Base-by-base conservation (phyloP, 1,284 basidiomycete genomes). In the Malassezia obtusa region DNA sequence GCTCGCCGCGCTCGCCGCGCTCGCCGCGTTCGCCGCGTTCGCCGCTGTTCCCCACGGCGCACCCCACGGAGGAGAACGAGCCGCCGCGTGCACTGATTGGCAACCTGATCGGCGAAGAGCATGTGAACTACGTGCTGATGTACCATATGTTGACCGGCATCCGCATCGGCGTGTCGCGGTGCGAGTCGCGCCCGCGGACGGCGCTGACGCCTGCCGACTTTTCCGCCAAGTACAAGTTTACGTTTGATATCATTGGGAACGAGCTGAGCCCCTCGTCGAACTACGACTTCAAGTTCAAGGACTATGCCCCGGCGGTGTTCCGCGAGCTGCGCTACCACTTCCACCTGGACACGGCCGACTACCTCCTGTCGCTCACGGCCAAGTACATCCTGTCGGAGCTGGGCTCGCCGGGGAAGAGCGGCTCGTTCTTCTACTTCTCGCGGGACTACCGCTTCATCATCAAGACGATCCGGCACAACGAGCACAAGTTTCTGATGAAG, bases 61-160 rank as follows among this genome's bases (percentile, higher is more conserved):
- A 51, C 8, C 59, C 62, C 7, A 59, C 62, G 6, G 33, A 48
- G 9, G 19, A 5, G 30, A 11, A 39, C 12, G 64, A 64, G 11
- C 63, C 61, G 45, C 63, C 65, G 30, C 59, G 59, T 25, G 85
- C 86, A 11, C 77, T 94, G 11, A 87, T 96, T 0, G 92, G 92
- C 9, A 96, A 96, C 74, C 76, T 96, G 63, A 95, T 98, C 60
- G 88, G 88, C 33, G 91, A 96, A 74, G 92, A 84, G 64, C 92
- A 98, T 76, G 90, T 85, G 75, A 98, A 98, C 78, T 98, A 96
- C 67, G 88, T 96, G 57, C 78, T 98, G 69, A 96, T 96, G 92
- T 98, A 96, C 79, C 96, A 98, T 78, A 98, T 98, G 92, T 80
- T 98, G 66, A 98, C 92, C 3, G 92, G 92, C 5, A 96, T 98